Evolutionary conservation across 2,329 filamentous ascomycete species (phyloP).

Genomic region (Meredithiella fracta): DNA sequence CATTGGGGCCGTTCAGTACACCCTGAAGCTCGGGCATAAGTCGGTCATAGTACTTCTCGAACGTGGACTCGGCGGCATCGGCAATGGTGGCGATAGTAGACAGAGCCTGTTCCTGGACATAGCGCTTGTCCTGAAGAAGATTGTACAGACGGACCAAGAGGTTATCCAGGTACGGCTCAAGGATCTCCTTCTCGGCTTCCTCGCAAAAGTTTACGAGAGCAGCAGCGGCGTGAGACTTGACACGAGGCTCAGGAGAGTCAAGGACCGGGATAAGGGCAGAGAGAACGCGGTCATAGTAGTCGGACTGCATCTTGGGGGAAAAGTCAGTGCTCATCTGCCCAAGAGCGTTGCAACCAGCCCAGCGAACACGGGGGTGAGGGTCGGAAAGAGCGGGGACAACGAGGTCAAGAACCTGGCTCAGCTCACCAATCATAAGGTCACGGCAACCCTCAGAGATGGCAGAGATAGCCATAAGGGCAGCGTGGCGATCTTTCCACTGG

Average conservation of each 20-base stretch:
- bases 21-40: slow-evolving; percentile 90
- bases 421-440: slow-evolving; percentile 85
- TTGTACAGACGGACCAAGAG: slow-evolving; percentile 73
- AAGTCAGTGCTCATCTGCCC: slow-evolving; percentile 99
- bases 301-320: slow-evolving; percentile 91
- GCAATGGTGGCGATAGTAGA: slow-evolving; percentile 97
- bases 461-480: slow-evolving; percentile 95
- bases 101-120: slow-evolving; percentile 91
- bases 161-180: slow-evolving; percentile 86
- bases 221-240: slow-evolving; percentile 94
- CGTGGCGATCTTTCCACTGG: slow-evolving; percentile 87
- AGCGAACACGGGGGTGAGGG: slow-evolving; percentile 81
- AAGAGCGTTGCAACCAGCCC: slow-evolving; percentile 95
- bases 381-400: slow-evolving; percentile 87
- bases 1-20: slow-evolving; percentile 75
- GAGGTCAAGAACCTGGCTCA: slow-evolving; percentile 83
- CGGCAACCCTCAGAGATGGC: slow-evolving; percentile 95
- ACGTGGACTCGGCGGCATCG: slow-evolving; percentile 91
- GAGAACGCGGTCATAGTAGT: slow-evolving; percentile 76
- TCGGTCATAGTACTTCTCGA: slow-evolving; percentile 86
- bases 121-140: slow-evolving; percentile 80
- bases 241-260: slow-evolving; percentile 74
- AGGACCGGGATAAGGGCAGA: slow-evolving; percentile 86
- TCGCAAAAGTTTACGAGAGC: slow-evolving; percentile 98
- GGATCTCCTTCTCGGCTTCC: slow-evolving; percentile 78